phyloP scores from a whole-genome alignment of 1,139 yeast species.

The Blastobotrys proliferans region DNA sequence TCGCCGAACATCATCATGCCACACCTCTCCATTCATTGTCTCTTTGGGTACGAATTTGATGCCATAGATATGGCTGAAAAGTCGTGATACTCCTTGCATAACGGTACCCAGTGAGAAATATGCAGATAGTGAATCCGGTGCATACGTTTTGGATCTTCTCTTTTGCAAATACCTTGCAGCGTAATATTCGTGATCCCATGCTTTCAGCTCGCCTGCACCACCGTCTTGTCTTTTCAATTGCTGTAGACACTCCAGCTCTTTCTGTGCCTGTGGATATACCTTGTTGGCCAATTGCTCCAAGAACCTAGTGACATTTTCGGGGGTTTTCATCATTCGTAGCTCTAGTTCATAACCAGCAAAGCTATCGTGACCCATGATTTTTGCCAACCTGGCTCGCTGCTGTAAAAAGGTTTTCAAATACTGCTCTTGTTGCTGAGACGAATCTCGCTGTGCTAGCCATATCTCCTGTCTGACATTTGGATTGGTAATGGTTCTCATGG shows the following conservation, averaged over 20 bases:
- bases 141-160: conserved; percentile 24
- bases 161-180: conserved; percentile 38
- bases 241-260: conserved; percentile 45
- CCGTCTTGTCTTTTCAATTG: conserved; percentile 35
- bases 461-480: conserved; percentile 58
- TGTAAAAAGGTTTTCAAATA: conserved; percentile 57
- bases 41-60: conserved; percentile 66
- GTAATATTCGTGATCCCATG: conserved; percentile 91
- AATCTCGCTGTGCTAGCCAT: conserved; percentile 68
- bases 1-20: conserved; percentile 87
- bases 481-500: conserved; percentile 56
- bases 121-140: conserved; percentile 27
- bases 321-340: conserved; percentile 86
- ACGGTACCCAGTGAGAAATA: conserved; percentile 86
- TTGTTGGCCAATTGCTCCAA: conserved; percentile 54
- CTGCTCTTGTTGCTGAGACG: conserved; percentile 52
- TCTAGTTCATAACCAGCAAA: conserved; percentile 78
- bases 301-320: conserved; percentile 70
- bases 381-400: conserved; percentile 68
- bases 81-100: conserved; percentile 71
- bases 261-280: conserved; percentile 52
- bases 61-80: conserved; percentile 71
- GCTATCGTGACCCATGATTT: conserved; percentile 65
- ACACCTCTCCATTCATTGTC: conserved; percentile 70
- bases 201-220: conserved; percentile 44